These are phyloP conservation scores for Dactylellina haptotyla DNA, from an alignment of 2,329 filamentous ascomycete genomes.

Conservation along the genomic window DNA sequence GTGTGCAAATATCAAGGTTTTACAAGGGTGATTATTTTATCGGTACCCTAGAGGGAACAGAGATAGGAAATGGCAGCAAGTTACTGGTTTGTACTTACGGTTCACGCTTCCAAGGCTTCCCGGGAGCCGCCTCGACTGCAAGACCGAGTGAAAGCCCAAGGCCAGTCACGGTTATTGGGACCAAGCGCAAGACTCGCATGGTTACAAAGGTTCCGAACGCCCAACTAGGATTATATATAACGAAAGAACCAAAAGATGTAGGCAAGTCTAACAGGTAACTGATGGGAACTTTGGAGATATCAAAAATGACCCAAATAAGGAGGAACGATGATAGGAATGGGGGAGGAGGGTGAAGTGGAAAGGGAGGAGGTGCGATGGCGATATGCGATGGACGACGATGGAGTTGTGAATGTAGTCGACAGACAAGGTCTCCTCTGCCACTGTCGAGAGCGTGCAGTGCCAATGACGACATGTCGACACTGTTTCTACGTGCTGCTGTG, in stretches of 20 bases:
- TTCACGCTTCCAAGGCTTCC: slow-evolving; percentile 35
- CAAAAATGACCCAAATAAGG: slow-evolving; percentile 18
- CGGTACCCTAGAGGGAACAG: too few species aligned
- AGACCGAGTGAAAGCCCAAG: slow-evolving; percentile 17
- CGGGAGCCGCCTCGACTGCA: slow-evolving; percentile 34
- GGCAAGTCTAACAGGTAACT: background rate
- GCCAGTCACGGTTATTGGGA: slow-evolving; percentile 13
- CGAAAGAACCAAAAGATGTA: slow-evolving; percentile 26
- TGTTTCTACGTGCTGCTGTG: too few species aligned
- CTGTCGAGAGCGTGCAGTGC: too few species aligned
- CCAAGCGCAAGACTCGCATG: slow-evolving; percentile 19
- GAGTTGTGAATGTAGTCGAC: too few species aligned
- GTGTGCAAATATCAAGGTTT: too few species aligned
- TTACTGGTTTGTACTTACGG: too few species aligned
- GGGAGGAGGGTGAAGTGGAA: background rate
- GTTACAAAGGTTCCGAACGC: background rate
- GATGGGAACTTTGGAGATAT: background rate
- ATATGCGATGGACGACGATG: background rate
- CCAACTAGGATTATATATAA: slow-evolving; percentile 19
- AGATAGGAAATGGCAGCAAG: background rate
- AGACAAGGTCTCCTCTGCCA: too few species aligned
- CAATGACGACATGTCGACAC: too few species aligned
- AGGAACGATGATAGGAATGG: too few species aligned
- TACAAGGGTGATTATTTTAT: too few species aligned
- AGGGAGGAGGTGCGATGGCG: background rate